phyloP scores from a whole-genome alignment of 2,329 filamentous ascomycete species.

The Exserohilum rostratum region DNA sequence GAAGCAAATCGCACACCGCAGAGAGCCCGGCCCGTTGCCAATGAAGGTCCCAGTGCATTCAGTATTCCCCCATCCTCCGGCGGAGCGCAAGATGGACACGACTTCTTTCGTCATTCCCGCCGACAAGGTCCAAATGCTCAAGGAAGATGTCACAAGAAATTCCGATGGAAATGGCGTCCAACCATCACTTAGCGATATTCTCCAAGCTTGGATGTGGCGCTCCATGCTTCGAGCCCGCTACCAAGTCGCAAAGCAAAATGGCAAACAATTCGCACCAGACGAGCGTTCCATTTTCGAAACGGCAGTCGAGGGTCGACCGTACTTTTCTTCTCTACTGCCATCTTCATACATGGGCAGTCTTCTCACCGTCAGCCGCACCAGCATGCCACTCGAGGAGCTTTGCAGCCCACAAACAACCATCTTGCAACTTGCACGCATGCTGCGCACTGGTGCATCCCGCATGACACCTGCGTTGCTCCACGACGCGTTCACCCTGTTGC shows the following conservation, averaged over 20 bases:
- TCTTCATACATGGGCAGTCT: constrained; percentile 38
- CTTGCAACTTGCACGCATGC: constrained; percentile 23
- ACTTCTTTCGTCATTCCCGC: constrained; percentile 43
- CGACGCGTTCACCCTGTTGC: constrained; percentile 35
- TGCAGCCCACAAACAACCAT: constrained; percentile 29
- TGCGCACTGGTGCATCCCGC: constrained; percentile 27
- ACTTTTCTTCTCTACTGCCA: constrained; percentile 35
- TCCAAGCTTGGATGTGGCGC: constrained; percentile 52
- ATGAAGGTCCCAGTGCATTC: constrained; percentile 33
- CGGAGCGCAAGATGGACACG: constrained; percentile 35
- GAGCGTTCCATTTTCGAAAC: constrained; percentile 39
- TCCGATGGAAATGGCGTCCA: constrained; percentile 25
- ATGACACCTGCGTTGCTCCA: constrained; percentile 34
- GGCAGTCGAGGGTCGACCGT: constrained; percentile 39
- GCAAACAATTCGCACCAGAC: constrained; percentile 11
- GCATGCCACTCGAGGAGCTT: constrained; percentile 30
- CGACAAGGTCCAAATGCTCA: constrained; percentile 37
- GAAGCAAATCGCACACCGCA: background rate
- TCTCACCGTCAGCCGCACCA: constrained; percentile 33
- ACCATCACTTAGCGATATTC: constrained; percentile 48
- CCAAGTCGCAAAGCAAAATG: constrained; percentile 36
- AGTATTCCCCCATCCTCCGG: constrained; percentile 39
- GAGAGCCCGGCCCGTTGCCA: constrained; percentile 4
- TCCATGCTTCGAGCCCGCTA: constrained; percentile 45
- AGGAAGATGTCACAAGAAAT: constrained; percentile 36